phyloP scores from a whole-genome alignment of 371 early-diverging fungal genomes.

The Mucor piriformis region DNA sequence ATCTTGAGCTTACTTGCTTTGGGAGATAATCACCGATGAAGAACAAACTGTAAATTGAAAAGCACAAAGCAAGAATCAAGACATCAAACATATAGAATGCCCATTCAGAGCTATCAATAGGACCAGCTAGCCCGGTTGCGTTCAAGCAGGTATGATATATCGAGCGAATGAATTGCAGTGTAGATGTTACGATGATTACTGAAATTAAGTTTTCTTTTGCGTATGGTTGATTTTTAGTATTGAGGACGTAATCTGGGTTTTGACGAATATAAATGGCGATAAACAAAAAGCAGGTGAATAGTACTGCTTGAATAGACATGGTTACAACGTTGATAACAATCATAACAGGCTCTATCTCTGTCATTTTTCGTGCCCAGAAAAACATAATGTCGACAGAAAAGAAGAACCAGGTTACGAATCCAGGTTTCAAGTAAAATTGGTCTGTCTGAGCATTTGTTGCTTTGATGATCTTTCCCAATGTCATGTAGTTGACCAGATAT shows the following conservation, averaged over 20 bases:
- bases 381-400: conserved; percentile 8
- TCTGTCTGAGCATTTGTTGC: background rate
- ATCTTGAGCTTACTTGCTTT: background rate
- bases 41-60: background rate
- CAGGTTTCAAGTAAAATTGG: conserved; percentile 2
- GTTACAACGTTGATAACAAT: background rate
- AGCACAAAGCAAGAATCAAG: background rate
- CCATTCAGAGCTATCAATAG: conserved; percentile 14
- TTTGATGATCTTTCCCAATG: conserved; percentile 10
- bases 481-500: conserved; percentile 14
- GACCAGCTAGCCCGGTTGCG: conserved; percentile 4
- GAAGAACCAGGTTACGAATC: conserved; percentile 20
- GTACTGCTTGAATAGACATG: background rate
- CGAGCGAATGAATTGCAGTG: conserved; percentile 2
- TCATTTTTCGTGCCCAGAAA: conserved; percentile 1
- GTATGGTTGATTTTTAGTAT: background rate
- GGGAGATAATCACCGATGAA: conserved; percentile 17
- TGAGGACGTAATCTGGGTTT: conserved; percentile 1
- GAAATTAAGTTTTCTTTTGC: conserved; percentile 1
- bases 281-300: conserved; percentile 8
- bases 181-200: background rate
- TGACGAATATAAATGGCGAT: conserved; percentile 8
- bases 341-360: background rate
- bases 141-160: conserved; percentile 8
- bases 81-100: conserved; percentile 20